Percentiles rank a stretch among this genome's conserved stretches.
Conservation (phyloP, 1,284 basidiomycete species). For the Cutaneotrichosporon sp. region DNA sequence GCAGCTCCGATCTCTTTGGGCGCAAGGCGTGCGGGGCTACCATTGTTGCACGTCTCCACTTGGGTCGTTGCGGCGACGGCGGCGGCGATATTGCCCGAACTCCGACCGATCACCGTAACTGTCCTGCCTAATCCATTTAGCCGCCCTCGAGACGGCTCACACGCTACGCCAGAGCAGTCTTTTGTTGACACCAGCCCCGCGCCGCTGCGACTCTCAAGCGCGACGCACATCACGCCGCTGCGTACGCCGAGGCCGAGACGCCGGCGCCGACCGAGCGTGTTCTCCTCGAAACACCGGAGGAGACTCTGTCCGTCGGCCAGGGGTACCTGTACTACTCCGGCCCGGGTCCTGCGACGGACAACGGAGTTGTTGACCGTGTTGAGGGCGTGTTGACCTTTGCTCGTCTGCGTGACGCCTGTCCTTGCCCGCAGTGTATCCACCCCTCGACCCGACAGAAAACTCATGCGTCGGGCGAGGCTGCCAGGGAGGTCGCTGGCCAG, state of each 20-base stretch:
- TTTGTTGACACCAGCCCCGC: not conserved
- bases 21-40: too few species aligned
- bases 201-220: not conserved
- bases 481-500: constrained; percentile 1
- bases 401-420: constrained; percentile 59
- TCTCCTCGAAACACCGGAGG: constrained; percentile 1
- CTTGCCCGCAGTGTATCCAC: constrained; percentile 60
- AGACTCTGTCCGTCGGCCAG: constrained; percentile 8
- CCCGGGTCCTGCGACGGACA: constrained; percentile 9
- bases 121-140: too few species aligned
- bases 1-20: too few species aligned
- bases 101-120: too few species aligned
- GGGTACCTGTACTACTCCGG: constrained; percentile 13
- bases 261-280: not conserved
- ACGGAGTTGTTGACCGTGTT: not conserved
- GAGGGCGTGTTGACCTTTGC: constrained; percentile 31
- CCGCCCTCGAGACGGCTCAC: too few species aligned
- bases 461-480: constrained; percentile 51
- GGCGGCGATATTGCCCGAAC: too few species aligned
- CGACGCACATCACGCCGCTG: not conserved
- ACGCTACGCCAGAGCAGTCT: too few species aligned
- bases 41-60: too few species aligned
- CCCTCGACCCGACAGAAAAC: constrained; percentile 71
- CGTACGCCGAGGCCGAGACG: not conserved
- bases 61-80: too few species aligned